Conservation (phyloP, 768 basidiomycete species). For the Holtermanniella nyarrowii region DNA sequence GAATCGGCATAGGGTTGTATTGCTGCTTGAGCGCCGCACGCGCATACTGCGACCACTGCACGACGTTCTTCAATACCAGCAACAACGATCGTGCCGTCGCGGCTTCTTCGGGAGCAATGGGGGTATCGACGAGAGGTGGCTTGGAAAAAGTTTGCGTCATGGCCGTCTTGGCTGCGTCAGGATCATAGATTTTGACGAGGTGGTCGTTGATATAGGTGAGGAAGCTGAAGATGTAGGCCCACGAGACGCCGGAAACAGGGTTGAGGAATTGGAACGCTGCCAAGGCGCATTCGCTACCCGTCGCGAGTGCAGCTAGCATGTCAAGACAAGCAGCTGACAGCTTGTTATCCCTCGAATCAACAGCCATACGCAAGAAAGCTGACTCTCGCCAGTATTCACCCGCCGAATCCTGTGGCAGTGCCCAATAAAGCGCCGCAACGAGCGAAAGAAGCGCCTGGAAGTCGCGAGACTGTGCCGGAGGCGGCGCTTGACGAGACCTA, state of each 20-base stretch:
- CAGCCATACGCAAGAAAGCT: conserved; percentile 19
- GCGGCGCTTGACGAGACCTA: conserved; percentile 6
- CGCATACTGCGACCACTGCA: conserved; percentile 15
- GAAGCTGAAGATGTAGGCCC: neutral
- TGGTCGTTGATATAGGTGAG: neutral
- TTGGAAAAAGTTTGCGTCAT: neutral
- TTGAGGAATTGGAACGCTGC: neutral
- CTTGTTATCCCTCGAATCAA: conserved; percentile 18
- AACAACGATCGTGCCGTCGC: neutral
- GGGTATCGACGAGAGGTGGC: neutral
- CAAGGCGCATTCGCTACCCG: conserved; percentile 19
- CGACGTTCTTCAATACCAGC: conserved; percentile 8
- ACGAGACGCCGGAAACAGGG: neutral
- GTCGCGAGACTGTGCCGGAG: conserved; percentile 4
- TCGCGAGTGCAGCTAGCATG: conserved; percentile 22
- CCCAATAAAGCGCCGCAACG: conserved; percentile 20
- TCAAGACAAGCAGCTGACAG: conserved; percentile 26
- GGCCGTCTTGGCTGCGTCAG: neutral
- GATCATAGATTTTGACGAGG: neutral
- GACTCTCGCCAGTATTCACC: conserved; percentile 22
- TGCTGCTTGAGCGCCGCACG: neutral
- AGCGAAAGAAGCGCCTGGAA: conserved; percentile 29
- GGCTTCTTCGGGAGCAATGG: neutral
- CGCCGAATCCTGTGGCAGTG: conserved; percentile 25
- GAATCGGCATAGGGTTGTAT: conserved; percentile 16